phyloP scores from a whole-genome alignment of 495 filamentous ascomycete genomes.

The Lepidopterella palustris region DNA sequence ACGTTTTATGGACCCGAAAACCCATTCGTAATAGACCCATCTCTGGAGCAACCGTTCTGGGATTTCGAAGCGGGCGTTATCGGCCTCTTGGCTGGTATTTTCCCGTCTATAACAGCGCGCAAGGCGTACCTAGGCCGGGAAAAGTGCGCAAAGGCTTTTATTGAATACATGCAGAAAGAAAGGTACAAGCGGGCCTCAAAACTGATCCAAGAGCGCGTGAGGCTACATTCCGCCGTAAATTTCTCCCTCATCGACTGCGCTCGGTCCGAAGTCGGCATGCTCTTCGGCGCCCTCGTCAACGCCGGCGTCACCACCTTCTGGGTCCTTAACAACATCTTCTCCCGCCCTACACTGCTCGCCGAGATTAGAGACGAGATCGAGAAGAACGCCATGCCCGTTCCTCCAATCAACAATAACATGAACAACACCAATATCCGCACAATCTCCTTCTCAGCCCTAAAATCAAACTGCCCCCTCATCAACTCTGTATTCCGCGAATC shows the following conservation, averaged over 20 bases:
- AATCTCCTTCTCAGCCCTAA: slow-evolving; percentile 9
- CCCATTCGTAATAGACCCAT: slow-evolving; percentile 27
- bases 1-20: slow-evolving; percentile 32
- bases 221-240: slow-evolving; percentile 12
- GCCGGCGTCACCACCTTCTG: slow-evolving; percentile 21
- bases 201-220: slow-evolving; percentile 24
- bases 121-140: slow-evolving; percentile 28
- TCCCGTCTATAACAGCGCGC: slow-evolving; percentile 21
- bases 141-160: slow-evolving; percentile 23
- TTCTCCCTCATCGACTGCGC: slow-evolving; percentile 14
- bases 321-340: slow-evolving; percentile 25
- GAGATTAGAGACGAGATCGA: slow-evolving; percentile 18
- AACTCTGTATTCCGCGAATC: slow-evolving; percentile 22
- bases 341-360: slow-evolving; percentile 15
- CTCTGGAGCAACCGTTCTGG: slow-evolving; percentile 29
- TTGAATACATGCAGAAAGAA: slow-evolving; percentile 22
- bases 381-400: slow-evolving; percentile 15
- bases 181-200: slow-evolving; percentile 17
- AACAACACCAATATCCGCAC: not conserved
- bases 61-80: slow-evolving; percentile 25
- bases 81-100: slow-evolving; percentile 16
- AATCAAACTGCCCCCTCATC: slow-evolving; percentile 16
- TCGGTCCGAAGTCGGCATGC: slow-evolving; percentile 15
- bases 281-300: slow-evolving; percentile 18
- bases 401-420: not conserved